Evolutionary conservation across 139 green algal species (phyloP), one percentile per base, ranked within the genome.

Genomic region (Picochlorum sp.): DNA sequence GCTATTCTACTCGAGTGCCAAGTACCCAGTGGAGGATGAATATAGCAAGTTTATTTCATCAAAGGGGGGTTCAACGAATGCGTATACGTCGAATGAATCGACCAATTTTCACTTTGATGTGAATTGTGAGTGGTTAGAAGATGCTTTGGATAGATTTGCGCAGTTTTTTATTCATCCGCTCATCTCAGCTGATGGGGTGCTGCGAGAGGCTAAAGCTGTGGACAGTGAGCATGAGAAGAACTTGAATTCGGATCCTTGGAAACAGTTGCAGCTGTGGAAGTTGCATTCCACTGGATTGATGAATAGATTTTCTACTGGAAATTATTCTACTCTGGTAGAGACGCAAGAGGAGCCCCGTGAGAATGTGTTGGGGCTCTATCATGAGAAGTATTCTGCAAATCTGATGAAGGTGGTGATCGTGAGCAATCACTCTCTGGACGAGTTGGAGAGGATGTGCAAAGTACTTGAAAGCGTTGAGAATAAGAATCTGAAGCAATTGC

Each of bases 31-130:
- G 18, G 71, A 78, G 50, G 71, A 73, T 23, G 71, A 65, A 34
- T 78, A 78, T 51, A 69, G 57, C 38, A 79, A 78, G 58, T 91
- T 79, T 38, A 60, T 89, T 16, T 57, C 49, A 6, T 75, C 87
- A 59, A 78, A 89, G 49, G 86, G 90, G 8, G 90, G 90, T n/a
- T 67, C 67, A 61, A 94, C 84, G 26, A 97, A 97, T 65, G 90
- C 90, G 3, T 96, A 85, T 73, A 97, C 90, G 5, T 50, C 77
- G 23, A 56, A 54, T 44, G 73, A 89, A 69, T 68, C 84, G 77
- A 96, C 90, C 47, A 96, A 96, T 77, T 96, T 95, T 66, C 83
- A 94, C 67, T 95, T 97, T 73, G 83, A 92, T 16, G 72, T 93
- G 23, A 91, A 90, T 66, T 81, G 63, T 62, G 85, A 93, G 9